These are phyloP conservation scores for Pyrenophora seminiperda DNA, from an alignment of 2,329 filamentous ascomycete genomes.

Conservation along the genomic window DNA sequence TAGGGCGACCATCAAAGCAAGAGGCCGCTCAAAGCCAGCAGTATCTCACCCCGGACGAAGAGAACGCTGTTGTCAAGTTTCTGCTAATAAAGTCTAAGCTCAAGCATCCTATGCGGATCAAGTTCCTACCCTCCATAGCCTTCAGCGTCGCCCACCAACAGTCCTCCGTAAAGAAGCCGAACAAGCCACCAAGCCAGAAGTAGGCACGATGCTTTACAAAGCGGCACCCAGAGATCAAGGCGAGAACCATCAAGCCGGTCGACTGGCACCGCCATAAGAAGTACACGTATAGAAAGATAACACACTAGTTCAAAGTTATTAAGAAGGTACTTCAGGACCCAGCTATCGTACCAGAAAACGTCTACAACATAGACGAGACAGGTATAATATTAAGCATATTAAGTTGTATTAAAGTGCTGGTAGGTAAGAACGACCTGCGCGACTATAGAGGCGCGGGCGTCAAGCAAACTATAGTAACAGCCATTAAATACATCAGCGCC, in stretches of 20 bases:
- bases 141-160: constrained; percentile 16
- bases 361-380: constrained; percentile 23
- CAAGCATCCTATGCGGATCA: constrained; percentile 23
- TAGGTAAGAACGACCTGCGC: constrained; percentile 25
- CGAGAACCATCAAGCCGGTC: constrained; percentile 20
- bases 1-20: constrained; percentile 3
- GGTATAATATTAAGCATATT: constrained; percentile 9
- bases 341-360: constrained; percentile 23
- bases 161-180: constrained; percentile 4
- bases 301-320: constrained; percentile 28
- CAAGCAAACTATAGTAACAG: constrained; percentile 28
- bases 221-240: constrained; percentile 19
- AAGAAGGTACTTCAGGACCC: constrained; percentile 12
- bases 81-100: constrained; percentile 19
- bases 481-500: constrained; percentile 24
- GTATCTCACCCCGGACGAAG: constrained; percentile 20
- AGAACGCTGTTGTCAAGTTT: constrained; percentile 32
- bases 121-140: constrained; percentile 26
- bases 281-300: constrained; percentile 27
- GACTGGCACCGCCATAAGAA: constrained; percentile 27
- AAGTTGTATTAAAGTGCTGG: constrained; percentile 20
- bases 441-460: constrained; percentile 25
- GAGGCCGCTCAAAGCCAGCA: constrained; percentile 28
- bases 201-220: constrained; percentile 21
- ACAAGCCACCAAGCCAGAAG: constrained; percentile 24